A percentile compares a stretch with the other conserved stretches of the same genome.
phyloP scores from a whole-genome alignment of 2,329 filamentous ascomycete genomes.

The Plectosphaerella cucumerina region DNA sequence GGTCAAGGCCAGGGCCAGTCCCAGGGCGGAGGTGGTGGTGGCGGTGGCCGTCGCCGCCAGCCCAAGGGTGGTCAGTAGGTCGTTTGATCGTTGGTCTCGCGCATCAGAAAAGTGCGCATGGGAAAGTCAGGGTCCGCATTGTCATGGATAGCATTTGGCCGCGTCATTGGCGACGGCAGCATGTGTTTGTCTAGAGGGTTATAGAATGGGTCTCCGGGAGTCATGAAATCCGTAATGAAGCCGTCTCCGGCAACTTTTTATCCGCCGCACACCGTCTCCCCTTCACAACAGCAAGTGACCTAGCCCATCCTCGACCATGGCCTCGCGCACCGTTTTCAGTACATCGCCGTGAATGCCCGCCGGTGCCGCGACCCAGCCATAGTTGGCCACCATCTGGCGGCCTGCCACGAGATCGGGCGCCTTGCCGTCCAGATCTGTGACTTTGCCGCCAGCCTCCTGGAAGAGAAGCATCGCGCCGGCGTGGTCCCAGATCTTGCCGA shows the following conservation, averaged over 20 bases:
- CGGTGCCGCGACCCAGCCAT: conserved; percentile 53
- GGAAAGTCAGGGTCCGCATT: too few relatives aligned
- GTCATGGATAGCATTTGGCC: too few relatives aligned
- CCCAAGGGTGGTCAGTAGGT: conserved; percentile 1
- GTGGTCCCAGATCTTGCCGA: conserved; percentile 57
- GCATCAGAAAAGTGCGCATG: too few relatives aligned
- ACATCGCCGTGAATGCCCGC: conserved; percentile 37
- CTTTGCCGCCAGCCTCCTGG: conserved; percentile 49
- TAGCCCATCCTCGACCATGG: conserved; percentile 27
- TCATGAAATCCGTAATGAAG: too few relatives aligned
- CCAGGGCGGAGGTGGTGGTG: conserved; percentile 6
- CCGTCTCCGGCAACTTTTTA: neutral
- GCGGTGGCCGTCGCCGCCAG: conserved; percentile 1
- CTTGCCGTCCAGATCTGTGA: conserved; percentile 50
- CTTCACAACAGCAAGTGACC: conserved; percentile 20
- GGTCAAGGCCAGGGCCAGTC: conserved; percentile 2
- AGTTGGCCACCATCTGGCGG: conserved; percentile 45
- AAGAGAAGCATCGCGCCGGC: conserved; percentile 56
- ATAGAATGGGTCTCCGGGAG: too few relatives aligned
- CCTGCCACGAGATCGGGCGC: conserved; percentile 46
- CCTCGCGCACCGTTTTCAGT: conserved; percentile 29
- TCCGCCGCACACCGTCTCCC: too few relatives aligned
- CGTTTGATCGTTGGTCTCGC: too few relatives aligned
- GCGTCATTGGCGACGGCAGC: too few relatives aligned
- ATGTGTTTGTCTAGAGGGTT: too few relatives aligned